A percentile compares a stretch with the other conserved stretches of the same genome.
Evolutionary conservation across 768 basidiomycete species (phyloP).

Genomic region (Pisolithus albus): DNA sequence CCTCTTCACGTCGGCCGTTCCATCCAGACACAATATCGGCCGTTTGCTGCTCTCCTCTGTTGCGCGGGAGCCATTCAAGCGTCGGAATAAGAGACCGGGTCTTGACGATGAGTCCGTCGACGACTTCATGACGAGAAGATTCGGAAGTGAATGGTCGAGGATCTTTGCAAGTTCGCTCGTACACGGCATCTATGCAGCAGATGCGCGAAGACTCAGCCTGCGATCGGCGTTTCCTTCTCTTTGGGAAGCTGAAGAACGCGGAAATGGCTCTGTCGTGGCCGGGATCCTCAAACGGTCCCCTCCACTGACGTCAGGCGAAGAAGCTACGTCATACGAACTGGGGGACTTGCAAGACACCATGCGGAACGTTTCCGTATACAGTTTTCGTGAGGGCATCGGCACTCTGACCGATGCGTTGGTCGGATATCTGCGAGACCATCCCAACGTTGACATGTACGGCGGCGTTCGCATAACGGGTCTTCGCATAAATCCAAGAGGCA

Average conservation of each 20-base stretch:
- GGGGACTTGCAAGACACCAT: constrained; percentile 45
- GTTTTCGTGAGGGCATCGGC: constrained; percentile 71
- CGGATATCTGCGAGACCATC: constrained; percentile 33
- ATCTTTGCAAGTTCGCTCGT: constrained; percentile 74
- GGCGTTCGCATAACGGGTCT: constrained; percentile 36
- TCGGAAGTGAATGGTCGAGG: constrained; percentile 66
- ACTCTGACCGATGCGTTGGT: constrained; percentile 56
- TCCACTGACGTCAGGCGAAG: constrained; percentile 1
- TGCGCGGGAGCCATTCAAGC: constrained; percentile 52
- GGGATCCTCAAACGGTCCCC: constrained; percentile 40
- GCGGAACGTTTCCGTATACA: constrained; percentile 67
- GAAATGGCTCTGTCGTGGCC: constrained; percentile 62
- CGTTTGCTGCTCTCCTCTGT: constrained; percentile 47
- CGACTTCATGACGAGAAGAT: constrained; percentile 64
- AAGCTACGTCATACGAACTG: constrained; percentile 35
- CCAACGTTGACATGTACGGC: constrained; percentile 54
- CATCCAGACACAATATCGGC: constrained; percentile 29
- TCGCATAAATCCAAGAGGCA: constrained; percentile 24
- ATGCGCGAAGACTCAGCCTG: constrained; percentile 67
- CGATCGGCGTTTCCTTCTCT: constrained; percentile 71
- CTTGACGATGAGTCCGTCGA: constrained; percentile 75
- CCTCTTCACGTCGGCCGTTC: constrained; percentile 29
- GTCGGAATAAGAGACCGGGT: constrained; percentile 33
- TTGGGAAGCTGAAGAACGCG: constrained; percentile 61
- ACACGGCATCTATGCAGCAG: constrained; percentile 91